Evolutionary conservation across 345 rosid species (phyloP).

Genomic region (Euphorbia tirucalli): DNA sequence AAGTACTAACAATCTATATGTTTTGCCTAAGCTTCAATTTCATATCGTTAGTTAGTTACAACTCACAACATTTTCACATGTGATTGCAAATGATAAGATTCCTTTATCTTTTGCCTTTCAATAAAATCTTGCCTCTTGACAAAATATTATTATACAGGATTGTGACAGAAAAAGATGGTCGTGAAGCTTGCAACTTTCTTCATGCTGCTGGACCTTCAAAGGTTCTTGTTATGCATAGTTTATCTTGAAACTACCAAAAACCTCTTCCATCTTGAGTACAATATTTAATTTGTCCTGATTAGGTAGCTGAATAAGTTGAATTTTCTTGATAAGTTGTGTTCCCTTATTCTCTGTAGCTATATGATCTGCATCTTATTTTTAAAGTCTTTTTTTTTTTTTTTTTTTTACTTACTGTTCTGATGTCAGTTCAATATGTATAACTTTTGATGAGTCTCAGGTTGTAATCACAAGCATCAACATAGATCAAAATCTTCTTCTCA

Average conservation of each 20-base stretch:
- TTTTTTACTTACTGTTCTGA: slow-evolving; percentile 4
- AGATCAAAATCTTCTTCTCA: slow-evolving; percentile 69
- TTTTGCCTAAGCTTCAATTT: background rate
- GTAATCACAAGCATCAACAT: slow-evolving; percentile 90
- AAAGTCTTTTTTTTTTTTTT: background rate
- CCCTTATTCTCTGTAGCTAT: background rate
- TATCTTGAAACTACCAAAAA: background rate
- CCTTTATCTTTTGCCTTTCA: background rate
- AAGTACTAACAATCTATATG: background rate
- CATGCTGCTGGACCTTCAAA: slow-evolving; percentile 95
- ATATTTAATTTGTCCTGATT: background rate
- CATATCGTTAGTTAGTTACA: background rate
- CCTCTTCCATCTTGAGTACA: background rate
- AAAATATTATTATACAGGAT: slow-evolving; percentile 50
- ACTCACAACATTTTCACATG: background rate
- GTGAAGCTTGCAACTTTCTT: slow-evolving; percentile 84
- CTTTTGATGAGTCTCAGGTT: slow-evolving; percentile 54
- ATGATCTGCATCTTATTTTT: background rate
- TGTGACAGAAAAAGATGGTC: slow-evolving; percentile 72
- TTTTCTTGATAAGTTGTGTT: background rate
- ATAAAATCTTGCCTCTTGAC: slow-evolving; percentile 17
- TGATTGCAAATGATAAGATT: background rate
- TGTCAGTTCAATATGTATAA: background rate
- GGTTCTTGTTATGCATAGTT: slow-evolving; percentile 34
- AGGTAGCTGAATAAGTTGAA: background rate